Base-by-base conservation (phyloP, 805 yeast species). In the Maudiozyma bulderi region DNA sequence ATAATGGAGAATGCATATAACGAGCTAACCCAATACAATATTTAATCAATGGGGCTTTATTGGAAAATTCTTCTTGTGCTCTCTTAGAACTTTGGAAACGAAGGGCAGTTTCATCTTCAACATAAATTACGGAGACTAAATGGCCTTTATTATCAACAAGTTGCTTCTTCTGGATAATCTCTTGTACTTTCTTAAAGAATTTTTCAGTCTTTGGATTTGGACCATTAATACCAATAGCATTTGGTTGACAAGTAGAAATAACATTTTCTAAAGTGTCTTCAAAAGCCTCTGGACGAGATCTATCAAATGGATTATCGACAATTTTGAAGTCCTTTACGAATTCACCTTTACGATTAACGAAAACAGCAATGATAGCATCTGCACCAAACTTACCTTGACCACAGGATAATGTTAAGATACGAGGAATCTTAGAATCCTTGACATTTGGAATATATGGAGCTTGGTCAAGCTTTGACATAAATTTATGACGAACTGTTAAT, bases 21-120 rank as follows among this genome's bases (percentile, higher is more conserved):
- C 98, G 81, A 8, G 95, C 98, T 54, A 91, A 73, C 8, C 88
- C 96, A 53, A 90, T 81, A 67, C 93, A 83, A 68, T 91, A 93
- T 58, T 85, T 80, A 10, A 82, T 82, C 52, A 89, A 74, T 2
- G 86, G 75, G 1, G 96, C 81, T 54, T 86, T 84, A 61, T 86
- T 95, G 8, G 95, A 81, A 61, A 85, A 86, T 64, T 93, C 98
- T 44, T 74, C 72, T 6, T 68, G 70, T 0, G 95, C 95, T 50
- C 87, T 75, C 38, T 73, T 75, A 0, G 96, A 86, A 60, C 81
- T 80, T 62, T 90, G 95, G 65, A 76, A 93, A 52, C 93, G 76
- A 48, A 95, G 74, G 0, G 98, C 97, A 32, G 95, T 87, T 65
- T 93, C 98, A 64, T 91, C 96, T 56, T 84, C 86, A 41, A 86